Conservation (phyloP, 768 basidiomycete species). For the Pisolithus sp. region DNA sequence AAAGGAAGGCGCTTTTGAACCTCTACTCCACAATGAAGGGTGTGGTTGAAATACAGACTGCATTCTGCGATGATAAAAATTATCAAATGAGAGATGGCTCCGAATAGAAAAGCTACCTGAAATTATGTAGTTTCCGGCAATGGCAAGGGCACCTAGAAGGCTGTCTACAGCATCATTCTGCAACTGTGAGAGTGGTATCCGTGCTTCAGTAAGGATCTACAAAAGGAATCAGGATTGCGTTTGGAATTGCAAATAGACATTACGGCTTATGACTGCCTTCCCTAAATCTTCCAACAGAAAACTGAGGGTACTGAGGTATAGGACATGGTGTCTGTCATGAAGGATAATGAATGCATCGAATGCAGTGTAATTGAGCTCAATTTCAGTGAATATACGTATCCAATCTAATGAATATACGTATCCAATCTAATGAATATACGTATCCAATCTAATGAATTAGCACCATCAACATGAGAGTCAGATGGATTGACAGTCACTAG, state of each 20-base stretch:
- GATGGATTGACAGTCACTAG: neutral
- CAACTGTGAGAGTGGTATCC: constrained; percentile 85
- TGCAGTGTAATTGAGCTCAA: constrained; percentile 79
- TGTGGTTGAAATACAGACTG: constrained; percentile 86
- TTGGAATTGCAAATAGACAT: neutral
- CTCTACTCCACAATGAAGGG: constrained; percentile 78
- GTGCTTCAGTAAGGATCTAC: constrained; percentile 87
- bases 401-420: constrained; percentile 65
- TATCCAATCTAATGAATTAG: constrained; percentile 65
- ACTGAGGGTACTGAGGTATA: constrained; percentile 81
- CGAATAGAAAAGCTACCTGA: constrained; percentile 50
- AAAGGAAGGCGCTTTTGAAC: constrained; percentile 75
- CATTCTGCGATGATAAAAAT: constrained; percentile 47
- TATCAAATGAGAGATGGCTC: neutral
- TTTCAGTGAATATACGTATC: constrained; percentile 86
- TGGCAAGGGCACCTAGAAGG: constrained; percentile 78
- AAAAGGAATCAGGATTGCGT: neutral
- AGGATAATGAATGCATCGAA: constrained; percentile 91
- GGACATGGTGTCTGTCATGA: constrained; percentile 90
- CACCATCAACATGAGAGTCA: constrained; percentile 2
- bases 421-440: too few relatives aligned
- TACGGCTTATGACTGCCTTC: constrained; percentile 69
- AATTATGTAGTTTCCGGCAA: constrained; percentile 88
- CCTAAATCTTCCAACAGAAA: constrained; percentile 91
- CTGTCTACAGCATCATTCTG: constrained; percentile 96